Conservation (phyloP, 805 yeast species). For the Wickerhamiella cacticola region DNA sequence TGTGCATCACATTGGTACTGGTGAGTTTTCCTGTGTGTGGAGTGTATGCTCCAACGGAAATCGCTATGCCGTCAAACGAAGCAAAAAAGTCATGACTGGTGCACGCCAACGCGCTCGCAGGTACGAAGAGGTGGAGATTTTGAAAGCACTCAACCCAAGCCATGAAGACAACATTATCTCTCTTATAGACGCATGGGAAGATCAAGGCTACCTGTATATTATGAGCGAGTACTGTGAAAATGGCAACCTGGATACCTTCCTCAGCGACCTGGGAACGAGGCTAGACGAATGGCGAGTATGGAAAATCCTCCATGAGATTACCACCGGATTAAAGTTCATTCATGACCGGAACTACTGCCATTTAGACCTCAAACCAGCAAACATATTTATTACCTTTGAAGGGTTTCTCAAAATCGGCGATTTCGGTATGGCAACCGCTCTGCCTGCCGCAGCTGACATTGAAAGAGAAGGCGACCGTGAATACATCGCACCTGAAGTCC, state of each 20-base stretch:
- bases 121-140: slow-evolving; percentile 63
- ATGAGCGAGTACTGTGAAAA: slow-evolving; percentile 95
- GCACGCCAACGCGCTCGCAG: slow-evolving; percentile 50
- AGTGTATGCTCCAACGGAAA: slow-evolving; percentile 44
- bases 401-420: slow-evolving; percentile 92
- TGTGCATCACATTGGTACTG: slow-evolving; percentile 63
- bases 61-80: slow-evolving; percentile 75
- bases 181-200: slow-evolving; percentile 77
- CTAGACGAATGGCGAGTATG: slow-evolving; percentile 96
- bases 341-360: slow-evolving; percentile 71
- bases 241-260: slow-evolving; percentile 73
- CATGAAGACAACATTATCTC: slow-evolving; percentile 70
- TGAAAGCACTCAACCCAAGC: slow-evolving; percentile 34
- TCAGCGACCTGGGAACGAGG: slow-evolving; percentile 65
- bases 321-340: slow-evolving; percentile 64
- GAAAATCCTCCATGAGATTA: slow-evolving; percentile 81
- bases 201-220: slow-evolving; percentile 59
- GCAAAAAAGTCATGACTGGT: slow-evolving; percentile 53
- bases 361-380: slow-evolving; percentile 90
- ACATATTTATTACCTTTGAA: slow-evolving; percentile 85
- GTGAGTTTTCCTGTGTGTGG: slow-evolving; percentile 84
- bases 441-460: slow-evolving; percentile 48
- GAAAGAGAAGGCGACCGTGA: slow-evolving; percentile 97
- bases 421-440: slow-evolving; percentile 82
- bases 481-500: slow-evolving; percentile 93